Evolutionary conservation across 495 filamentous ascomycete species (phyloP).

Genomic region (Talaromyces stipitatus): DNA sequence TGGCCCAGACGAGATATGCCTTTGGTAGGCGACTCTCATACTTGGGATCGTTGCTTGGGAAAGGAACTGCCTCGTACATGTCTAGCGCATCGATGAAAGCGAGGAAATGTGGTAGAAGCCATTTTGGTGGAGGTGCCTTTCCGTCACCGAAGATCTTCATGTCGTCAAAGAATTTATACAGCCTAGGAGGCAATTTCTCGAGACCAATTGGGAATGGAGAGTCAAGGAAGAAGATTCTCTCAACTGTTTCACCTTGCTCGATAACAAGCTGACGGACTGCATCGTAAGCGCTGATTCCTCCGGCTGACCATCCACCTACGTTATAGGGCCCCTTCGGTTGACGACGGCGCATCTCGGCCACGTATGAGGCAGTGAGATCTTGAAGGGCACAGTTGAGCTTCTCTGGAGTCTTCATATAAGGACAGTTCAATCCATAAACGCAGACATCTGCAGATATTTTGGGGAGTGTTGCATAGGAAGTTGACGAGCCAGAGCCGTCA

Average conservation of each 20-base stretch:
- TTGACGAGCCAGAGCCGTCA: slow-evolving; percentile 20
- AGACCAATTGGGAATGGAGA: slow-evolving; percentile 71
- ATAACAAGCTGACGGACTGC: slow-evolving; percentile 65
- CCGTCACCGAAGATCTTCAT: slow-evolving; percentile 70
- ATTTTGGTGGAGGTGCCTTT: slow-evolving; percentile 56
- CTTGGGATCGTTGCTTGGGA: slow-evolving; percentile 31
- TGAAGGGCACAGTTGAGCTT: slow-evolving; percentile 49
- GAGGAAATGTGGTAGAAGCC: slow-evolving; percentile 80
- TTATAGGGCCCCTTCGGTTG: slow-evolving; percentile 66
- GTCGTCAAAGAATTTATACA: slow-evolving; percentile 71
- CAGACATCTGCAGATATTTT: slow-evolving; percentile 46
- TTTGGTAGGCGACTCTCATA: slow-evolving; percentile 44
- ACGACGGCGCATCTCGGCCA: slow-evolving; percentile 61
- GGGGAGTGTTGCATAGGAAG: slow-evolving; percentile 53
- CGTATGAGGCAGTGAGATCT: slow-evolving; percentile 48
- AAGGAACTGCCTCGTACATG: slow-evolving; percentile 53
- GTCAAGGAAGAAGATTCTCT: slow-evolving; percentile 73
- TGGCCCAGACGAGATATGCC: slow-evolving; percentile 68
- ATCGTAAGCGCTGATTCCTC: slow-evolving; percentile 84
- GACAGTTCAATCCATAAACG: slow-evolving; percentile 58
- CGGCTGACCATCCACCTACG: slow-evolving; percentile 77
- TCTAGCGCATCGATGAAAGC: slow-evolving; percentile 68
- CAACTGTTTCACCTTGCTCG: slow-evolving; percentile 58
- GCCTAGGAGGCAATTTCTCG: slow-evolving; percentile 65
- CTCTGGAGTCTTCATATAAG: slow-evolving; percentile 56